Evolutionary conservation across 148 eudicot genomes (phyloP).

Genomic region (Silene conica): DNA sequence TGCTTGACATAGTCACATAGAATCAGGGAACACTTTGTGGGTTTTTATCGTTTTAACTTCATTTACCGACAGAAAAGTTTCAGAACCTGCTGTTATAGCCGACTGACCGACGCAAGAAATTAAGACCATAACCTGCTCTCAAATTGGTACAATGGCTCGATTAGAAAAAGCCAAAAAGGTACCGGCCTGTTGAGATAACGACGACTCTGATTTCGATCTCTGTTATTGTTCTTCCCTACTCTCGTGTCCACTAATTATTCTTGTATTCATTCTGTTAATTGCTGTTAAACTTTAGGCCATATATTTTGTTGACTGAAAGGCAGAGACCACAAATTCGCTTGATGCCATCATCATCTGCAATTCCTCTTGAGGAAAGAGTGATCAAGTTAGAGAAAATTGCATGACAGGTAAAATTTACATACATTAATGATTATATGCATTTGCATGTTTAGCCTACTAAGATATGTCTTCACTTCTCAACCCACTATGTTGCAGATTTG

Average conservation of each 20-base stretch:
- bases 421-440: background rate
- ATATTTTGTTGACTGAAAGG: conserved; percentile 46
- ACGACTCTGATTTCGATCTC: background rate
- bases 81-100: too few relatives aligned
- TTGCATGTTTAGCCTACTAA: background rate
- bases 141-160: too few relatives aligned
- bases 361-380: conserved; percentile 25
- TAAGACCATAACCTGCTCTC: too few relatives aligned
- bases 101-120: too few relatives aligned
- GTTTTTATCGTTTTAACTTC: too few relatives aligned
- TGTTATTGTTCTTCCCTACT: background rate
- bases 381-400: conserved; percentile 23
- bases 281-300: conserved; percentile 59
- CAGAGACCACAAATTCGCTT: conserved; percentile 22
- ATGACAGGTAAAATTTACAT: too few relatives aligned
- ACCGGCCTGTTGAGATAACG: background rate
- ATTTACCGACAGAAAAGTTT: too few relatives aligned
- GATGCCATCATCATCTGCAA: conserved; percentile 43
- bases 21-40: too few relatives aligned
- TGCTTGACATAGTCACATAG: too few relatives aligned
- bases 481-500: background rate
- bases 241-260: background rate
- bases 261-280: background rate
- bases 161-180: background rate
- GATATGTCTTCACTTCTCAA: background rate